These are phyloP conservation scores for Fusarium burgessii DNA, from an alignment of 2,329 filamentous ascomycete genomes.

Conservation along the genomic window DNA sequence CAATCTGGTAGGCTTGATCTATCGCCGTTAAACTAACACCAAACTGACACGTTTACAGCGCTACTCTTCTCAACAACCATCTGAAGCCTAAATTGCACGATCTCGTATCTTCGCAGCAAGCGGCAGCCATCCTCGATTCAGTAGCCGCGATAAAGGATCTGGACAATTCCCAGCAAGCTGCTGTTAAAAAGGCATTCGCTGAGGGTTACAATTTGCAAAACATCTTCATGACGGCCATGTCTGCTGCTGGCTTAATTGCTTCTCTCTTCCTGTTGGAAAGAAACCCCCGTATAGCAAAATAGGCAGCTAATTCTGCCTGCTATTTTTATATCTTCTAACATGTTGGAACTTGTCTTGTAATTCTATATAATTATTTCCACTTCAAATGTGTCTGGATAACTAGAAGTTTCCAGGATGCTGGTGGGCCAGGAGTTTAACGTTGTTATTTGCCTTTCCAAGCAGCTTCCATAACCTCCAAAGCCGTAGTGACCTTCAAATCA, in stretches of 20 bases:
- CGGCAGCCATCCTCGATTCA: not conserved
- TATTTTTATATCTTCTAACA: no score
- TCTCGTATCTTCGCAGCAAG: not conserved
- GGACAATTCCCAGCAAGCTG: not conserved
- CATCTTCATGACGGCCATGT: slow-evolving; percentile 7
- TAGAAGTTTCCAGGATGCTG: no score
- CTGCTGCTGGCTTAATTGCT: not conserved
- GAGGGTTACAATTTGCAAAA: slow-evolving; percentile 6
- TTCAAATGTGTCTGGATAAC: no score
- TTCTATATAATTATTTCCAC: no score
- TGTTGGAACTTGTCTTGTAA: no score
- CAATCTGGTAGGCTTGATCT: not conserved
- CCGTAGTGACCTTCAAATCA: slow-evolving; percentile 19
- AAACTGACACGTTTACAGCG: fast-evolving
- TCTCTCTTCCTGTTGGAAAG: not conserved
- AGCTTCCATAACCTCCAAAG: slow-evolving; percentile 35
- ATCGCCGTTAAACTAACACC: fast-evolving
- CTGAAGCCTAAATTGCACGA: not conserved
- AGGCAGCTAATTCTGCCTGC: fast-evolving
- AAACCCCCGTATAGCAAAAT: not conserved
- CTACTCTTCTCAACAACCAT: slow-evolving; percentile 3
- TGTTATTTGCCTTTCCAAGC: slow-evolving; percentile 24
- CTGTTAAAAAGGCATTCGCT: not conserved
- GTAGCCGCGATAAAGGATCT: not conserved
- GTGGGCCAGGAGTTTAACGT: no score